A percentile compares a stretch with the other conserved stretches of the same genome.
Evolutionary conservation across 2,329 filamentous ascomycete species (phyloP).

Genomic region (Stachybotrys echinatus): DNA sequence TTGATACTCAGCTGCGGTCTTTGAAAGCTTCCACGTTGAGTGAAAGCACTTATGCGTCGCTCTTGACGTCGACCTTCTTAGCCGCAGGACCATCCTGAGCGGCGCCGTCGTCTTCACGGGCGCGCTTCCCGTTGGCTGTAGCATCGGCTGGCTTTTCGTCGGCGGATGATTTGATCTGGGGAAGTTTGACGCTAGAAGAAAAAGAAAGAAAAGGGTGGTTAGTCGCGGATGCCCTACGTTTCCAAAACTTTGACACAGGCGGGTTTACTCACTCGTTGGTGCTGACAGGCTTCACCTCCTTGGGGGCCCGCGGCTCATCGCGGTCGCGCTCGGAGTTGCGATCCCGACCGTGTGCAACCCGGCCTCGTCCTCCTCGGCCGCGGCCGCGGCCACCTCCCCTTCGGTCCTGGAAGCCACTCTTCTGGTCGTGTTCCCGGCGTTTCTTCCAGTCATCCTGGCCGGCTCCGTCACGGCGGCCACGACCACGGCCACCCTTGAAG

Average conservation of each 20-base stretch:
- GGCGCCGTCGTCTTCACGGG: slow-evolving; percentile 45
- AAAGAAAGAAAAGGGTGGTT: too few species aligned
- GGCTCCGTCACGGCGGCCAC: slow-evolving; percentile 31
- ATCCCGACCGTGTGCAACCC: slow-evolving; percentile 36
- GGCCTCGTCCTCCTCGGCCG: slow-evolving; percentile 32
- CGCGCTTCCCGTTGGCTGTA: slow-evolving; percentile 43
- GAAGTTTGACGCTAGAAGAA: slow-evolving; percentile 11
- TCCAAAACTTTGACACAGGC: background rate
- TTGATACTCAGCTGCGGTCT: too few species aligned
- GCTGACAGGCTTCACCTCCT: slow-evolving; percentile 17
- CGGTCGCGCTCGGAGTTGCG: slow-evolving; percentile 33
- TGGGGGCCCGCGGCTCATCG: slow-evolving; percentile 18
- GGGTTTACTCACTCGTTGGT: slow-evolving; percentile 13
- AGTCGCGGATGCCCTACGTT: too few species aligned
- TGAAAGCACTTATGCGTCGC: too few species aligned
- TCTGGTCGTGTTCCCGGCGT: slow-evolving; percentile 57
- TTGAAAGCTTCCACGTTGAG: too few species aligned
- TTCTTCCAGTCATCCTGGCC: slow-evolving; percentile 59
- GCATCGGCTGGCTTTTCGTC: slow-evolving; percentile 25
- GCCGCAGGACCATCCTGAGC: slow-evolving; percentile 40
- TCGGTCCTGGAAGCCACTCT: slow-evolving; percentile 50
- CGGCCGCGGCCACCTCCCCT: slow-evolving; percentile 37
- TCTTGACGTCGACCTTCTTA: slow-evolving; percentile 59
- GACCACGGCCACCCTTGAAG: slow-evolving; percentile 32
- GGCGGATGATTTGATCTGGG: slow-evolving; percentile 41